phyloP scores from a whole-genome alignment of 2,329 filamentous ascomycete species.

The Coleophoma crateriformis region DNA sequence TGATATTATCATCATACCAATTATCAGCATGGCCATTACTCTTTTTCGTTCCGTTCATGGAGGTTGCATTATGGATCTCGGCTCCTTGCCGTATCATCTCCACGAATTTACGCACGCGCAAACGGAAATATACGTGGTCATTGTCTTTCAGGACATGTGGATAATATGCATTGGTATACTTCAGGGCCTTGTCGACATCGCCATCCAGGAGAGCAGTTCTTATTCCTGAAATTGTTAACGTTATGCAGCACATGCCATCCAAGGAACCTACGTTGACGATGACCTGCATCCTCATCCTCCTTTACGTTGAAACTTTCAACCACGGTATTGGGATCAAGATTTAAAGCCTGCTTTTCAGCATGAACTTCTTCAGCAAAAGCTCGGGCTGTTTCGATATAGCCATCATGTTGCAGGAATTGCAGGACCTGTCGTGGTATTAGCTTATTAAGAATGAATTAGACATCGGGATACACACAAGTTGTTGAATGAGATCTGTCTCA shows the following conservation, averaged over 20 bases:
- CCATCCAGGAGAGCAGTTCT: conserved; percentile 83
- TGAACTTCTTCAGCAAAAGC: conserved; percentile 82
- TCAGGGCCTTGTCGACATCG: conserved; percentile 86
- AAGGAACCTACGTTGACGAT: conserved; percentile 71
- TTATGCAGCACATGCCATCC: not conserved
- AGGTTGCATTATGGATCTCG: conserved; percentile 44
- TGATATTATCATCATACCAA: conserved; percentile 30
- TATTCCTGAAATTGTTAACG: conserved; percentile 55
- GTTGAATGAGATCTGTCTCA: conserved; percentile 76
- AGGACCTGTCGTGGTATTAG: conserved; percentile 41
- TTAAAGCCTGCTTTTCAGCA: conserved; percentile 65
- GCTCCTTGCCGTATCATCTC: conserved; percentile 82
- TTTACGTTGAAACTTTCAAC: conserved; percentile 59
- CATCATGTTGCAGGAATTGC: conserved; percentile 90
- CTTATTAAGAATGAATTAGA: not conserved
- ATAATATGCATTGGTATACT: conserved; percentile 73
- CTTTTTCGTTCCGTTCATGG: conserved; percentile 24
- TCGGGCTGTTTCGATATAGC: conserved; percentile 87
- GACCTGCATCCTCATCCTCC: conserved; percentile 81
- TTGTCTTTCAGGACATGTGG: conserved; percentile 75
- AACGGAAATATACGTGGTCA: conserved; percentile 78
- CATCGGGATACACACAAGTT: conserved; percentile 48
- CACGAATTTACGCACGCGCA: conserved; percentile 87
- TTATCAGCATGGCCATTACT: conserved; percentile 31
- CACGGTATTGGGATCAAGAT: conserved; percentile 46